These are phyloP conservation scores for Didymella exigua DNA, from an alignment of 2,329 filamentous ascomycete genomes.

Conservation along the genomic window DNA sequence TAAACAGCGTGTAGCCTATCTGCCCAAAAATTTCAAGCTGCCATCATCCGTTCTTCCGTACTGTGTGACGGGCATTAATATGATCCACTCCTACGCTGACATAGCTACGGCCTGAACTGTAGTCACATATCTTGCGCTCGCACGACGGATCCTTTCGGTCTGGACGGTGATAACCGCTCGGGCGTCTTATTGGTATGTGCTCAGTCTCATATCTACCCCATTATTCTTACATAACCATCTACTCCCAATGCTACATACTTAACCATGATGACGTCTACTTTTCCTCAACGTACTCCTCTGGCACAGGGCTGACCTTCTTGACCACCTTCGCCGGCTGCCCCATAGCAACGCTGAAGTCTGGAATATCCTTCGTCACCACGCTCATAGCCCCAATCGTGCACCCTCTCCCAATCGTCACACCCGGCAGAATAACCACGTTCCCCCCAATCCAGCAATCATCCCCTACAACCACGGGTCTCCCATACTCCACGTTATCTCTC, in stretches of 20 bases:
- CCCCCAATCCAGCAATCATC: conserved; percentile 55
- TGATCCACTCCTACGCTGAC: too few relatives aligned
- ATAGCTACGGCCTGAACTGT: too few relatives aligned
- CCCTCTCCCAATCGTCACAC: conserved; percentile 78
- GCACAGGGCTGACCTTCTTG: conserved; percentile 33
- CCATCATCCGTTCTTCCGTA: conserved; percentile 31
- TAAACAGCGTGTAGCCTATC: conserved; percentile 35
- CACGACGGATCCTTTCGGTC: not conserved
- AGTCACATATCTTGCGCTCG: not conserved
- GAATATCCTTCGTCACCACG: conserved; percentile 80
- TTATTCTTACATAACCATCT: not conserved
- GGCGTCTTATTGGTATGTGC: not conserved
- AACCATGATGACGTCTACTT: not conserved
- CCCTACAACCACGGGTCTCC: conserved; percentile 56
- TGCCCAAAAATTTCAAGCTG: conserved; percentile 43
- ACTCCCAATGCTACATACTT: not conserved
- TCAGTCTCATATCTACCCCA: too few relatives aligned
- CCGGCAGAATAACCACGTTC: conserved; percentile 66
- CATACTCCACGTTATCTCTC: conserved; percentile 57
- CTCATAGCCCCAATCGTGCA: conserved; percentile 78
- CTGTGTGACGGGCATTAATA: conserved; percentile 11
- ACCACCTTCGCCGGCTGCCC: conserved; percentile 70
- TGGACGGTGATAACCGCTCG: not conserved
- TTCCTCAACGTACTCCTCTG: conserved; percentile 9
- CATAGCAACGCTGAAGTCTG: conserved; percentile 64